These are phyloP conservation scores for Talaromyces sp. DNA, from an alignment of 2,329 filamentous ascomycete genomes.

Conservation along the genomic window DNA sequence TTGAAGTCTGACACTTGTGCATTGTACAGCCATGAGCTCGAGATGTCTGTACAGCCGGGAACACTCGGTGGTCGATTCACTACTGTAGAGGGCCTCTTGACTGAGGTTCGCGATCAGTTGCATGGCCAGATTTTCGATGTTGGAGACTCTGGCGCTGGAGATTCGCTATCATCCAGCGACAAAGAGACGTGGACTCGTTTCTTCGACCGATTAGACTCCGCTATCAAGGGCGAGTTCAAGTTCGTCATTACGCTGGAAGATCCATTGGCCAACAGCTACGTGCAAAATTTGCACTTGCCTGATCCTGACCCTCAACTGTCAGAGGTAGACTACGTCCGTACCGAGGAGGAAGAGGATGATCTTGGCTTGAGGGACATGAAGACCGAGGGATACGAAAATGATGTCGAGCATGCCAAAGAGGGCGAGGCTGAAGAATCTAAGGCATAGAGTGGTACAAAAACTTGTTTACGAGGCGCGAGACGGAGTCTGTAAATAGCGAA, in stretches of 20 bases:
- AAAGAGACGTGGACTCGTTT: conserved; percentile 73
- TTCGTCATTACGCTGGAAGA: conserved; percentile 83
- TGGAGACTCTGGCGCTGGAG: conserved; percentile 62
- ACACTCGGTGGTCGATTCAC: conserved; percentile 96
- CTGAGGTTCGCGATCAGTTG: conserved; percentile 86
- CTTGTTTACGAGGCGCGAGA: conserved; percentile 3
- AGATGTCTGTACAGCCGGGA: conserved; percentile 82
- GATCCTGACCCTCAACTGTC: conserved; percentile 80
- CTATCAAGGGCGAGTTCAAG: conserved; percentile 71
- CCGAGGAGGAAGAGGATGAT: conserved; percentile 88
- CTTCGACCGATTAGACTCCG: conserved; percentile 69
- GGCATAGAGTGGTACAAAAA: conserved; percentile 14
- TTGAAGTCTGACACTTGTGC: conserved; percentile 93
- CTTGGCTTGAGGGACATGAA: conserved; percentile 90
- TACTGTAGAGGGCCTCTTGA: conserved; percentile 88
- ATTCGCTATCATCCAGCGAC: conserved; percentile 65
- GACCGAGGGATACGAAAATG: conserved; percentile 74
- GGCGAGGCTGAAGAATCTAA: conserved; percentile 23
- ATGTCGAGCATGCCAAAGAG: conserved; percentile 26
- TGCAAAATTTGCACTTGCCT: conserved; percentile 76
- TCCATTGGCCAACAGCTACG: conserved; percentile 85
- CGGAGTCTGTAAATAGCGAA: conserved; percentile 10
- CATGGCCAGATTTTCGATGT: conserved; percentile 80
- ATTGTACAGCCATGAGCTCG: conserved; percentile 79
- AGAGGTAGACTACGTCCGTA: conserved; percentile 76